These are phyloP conservation scores for Colletotrichum cuscutae DNA, from an alignment of 2,329 filamentous ascomycete genomes.

Conservation along the genomic window DNA sequence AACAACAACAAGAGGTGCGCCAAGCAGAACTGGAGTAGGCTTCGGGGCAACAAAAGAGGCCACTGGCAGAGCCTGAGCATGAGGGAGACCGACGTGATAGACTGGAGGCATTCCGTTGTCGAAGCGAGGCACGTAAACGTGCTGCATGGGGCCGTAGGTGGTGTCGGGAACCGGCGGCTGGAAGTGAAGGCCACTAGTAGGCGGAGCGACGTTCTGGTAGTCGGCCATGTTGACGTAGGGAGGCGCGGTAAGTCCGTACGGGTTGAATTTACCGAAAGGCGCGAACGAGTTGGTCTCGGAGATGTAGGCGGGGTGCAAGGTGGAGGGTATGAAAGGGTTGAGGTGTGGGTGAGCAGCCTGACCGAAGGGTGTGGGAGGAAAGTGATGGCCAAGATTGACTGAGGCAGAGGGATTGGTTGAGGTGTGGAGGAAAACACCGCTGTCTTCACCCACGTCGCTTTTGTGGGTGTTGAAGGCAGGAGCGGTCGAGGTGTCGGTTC, in stretches of 20 bases:
- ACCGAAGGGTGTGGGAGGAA: slow-evolving; percentile 7
- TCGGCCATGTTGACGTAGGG: slow-evolving; percentile 46
- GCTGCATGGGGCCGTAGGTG: slow-evolving; percentile 63
- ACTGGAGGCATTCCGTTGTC: slow-evolving; percentile 49
- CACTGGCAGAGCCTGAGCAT: slow-evolving; percentile 41
- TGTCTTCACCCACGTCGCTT: not conserved
- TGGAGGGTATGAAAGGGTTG: slow-evolving; percentile 34
- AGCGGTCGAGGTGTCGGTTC: slow-evolving; percentile 5
- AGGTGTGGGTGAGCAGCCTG: slow-evolving; percentile 27
- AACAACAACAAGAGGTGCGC: slow-evolving; percentile 14
- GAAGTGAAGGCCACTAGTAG: slow-evolving; percentile 59
- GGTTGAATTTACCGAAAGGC: slow-evolving; percentile 29
- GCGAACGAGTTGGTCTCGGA: slow-evolving; percentile 21
- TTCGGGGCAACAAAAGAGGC: slow-evolving; percentile 12
- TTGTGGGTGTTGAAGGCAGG: slow-evolving; percentile 17
- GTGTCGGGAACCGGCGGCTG: slow-evolving; percentile 70
- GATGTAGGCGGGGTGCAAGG: slow-evolving; percentile 20
- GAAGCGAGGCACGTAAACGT: slow-evolving; percentile 66
- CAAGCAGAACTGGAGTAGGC: slow-evolving; percentile 12
- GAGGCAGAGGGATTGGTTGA: slow-evolving; percentile 32
- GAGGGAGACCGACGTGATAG: slow-evolving; percentile 46
- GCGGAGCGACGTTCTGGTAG: slow-evolving; percentile 55
- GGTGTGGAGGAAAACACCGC: slow-evolving; percentile 21
- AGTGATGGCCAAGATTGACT: slow-evolving; percentile 13
- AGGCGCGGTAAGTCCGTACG: slow-evolving; percentile 32